phyloP scores from a whole-genome alignment of 225 moss, liverwort and hornwort species.

The Straminergon stramineum region DNA sequence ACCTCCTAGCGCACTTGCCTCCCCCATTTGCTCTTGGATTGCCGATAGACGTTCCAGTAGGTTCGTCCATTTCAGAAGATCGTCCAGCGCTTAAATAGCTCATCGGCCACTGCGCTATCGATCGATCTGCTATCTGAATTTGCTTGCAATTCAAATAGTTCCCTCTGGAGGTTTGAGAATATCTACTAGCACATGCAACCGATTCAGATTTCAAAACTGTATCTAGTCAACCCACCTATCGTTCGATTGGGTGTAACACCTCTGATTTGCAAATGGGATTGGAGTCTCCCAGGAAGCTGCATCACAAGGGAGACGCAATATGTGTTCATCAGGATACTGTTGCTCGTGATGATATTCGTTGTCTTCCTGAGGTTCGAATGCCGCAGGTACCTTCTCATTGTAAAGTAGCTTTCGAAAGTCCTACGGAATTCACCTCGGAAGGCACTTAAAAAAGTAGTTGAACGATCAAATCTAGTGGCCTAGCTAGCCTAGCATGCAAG shows the following conservation, averaged over 20 bases:
- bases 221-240: background rate
- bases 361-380: too few relatives aligned
- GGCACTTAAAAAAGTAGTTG: background rate
- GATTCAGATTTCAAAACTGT: background rate
- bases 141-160: background rate
- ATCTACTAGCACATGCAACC: background rate
- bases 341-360: too few relatives aligned
- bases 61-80: slow-evolving; percentile 12
- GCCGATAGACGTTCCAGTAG: slow-evolving; percentile 6
- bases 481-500: background rate
- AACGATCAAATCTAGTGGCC: background rate
- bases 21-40: slow-evolving; percentile 22
- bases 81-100: slow-evolving; percentile 6
- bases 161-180: background rate
- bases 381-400: too few relatives aligned
- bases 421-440: background rate
- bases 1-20: slow-evolving; percentile 17
- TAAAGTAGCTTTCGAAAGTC: background rate
- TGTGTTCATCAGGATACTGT: too few relatives aligned
- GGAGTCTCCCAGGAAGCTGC: too few relatives aligned
- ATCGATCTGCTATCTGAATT: background rate
- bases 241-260: background rate
- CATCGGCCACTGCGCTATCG: background rate
- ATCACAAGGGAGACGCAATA: too few relatives aligned
- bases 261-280: too few relatives aligned